Conservation (phyloP, 805 yeast species). For the Candida adriatica region DNA sequence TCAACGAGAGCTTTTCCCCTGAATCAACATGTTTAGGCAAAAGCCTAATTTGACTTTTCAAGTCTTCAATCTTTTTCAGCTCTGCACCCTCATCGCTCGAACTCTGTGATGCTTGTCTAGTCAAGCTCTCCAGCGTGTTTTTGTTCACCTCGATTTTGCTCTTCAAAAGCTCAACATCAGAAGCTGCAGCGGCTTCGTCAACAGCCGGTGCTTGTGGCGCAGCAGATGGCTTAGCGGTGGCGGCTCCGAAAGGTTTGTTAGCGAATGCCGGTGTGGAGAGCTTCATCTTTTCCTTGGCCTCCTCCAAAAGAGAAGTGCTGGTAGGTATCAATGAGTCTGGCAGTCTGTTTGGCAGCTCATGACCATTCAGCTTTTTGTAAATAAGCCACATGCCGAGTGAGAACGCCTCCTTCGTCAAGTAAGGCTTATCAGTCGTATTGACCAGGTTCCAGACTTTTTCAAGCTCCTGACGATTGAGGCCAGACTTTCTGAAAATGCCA, state of each 20-base stretch:
- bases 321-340: conserved; percentile 93
- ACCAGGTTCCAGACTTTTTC: conserved; percentile 89
- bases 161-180: conserved; percentile 43
- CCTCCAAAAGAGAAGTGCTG: conserved; percentile 64
- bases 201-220: conserved; percentile 8
- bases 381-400: conserved; percentile 97
- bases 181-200: no score
- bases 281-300: conserved; percentile 51
- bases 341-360: conserved; percentile 69
- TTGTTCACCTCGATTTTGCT: conserved; percentile 66
- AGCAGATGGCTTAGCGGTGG: conserved; percentile 47
- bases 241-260: conserved; percentile 20
- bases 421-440: conserved; percentile 77
- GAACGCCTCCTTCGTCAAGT: conserved; percentile 82
- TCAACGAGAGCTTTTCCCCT: conserved; percentile 37
- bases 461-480: conserved; percentile 75
- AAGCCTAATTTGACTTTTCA: conserved; percentile 52
- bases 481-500: conserved; percentile 83
- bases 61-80: conserved; percentile 49
- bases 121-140: conserved; percentile 62
- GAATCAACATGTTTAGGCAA: conserved; percentile 32
- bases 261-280: conserved; percentile 13
- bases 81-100: conserved; percentile 30
- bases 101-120: neutral
- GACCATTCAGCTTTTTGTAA: conserved; percentile 83